Conservation (phyloP, 2,329 filamentous ascomycete genomes). For the Plenodomus tracheiphilus region DNA sequence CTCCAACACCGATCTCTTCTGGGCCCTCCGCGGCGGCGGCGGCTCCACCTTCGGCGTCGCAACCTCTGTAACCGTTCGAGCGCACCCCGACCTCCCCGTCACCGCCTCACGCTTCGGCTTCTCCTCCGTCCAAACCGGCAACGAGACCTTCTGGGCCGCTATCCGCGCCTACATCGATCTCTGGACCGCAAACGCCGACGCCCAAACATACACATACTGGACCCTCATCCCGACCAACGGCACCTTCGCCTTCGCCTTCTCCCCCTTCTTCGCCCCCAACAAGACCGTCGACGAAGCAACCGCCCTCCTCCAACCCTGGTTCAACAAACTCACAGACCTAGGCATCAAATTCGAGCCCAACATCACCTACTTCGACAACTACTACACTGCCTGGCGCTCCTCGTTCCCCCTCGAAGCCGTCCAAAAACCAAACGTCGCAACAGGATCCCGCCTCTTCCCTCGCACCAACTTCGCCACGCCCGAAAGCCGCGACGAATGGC, state of each 20-base stretch:
- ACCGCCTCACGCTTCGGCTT: slow-evolving; percentile 40
- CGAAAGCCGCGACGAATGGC: slow-evolving; percentile 37
- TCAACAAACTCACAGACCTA: slow-evolving; percentile 31
- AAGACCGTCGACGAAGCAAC: slow-evolving; percentile 36
- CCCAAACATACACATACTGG: slow-evolving; percentile 42
- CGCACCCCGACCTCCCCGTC: slow-evolving; percentile 37
- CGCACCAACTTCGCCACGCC: slow-evolving; percentile 38
- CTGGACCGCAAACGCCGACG: slow-evolving; percentile 42
- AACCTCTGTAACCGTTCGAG: slow-evolving; percentile 39
- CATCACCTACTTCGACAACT: slow-evolving; percentile 37
- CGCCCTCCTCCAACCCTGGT: slow-evolving; percentile 38
- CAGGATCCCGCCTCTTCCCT: slow-evolving; percentile 39
- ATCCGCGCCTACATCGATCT: slow-evolving; percentile 34
- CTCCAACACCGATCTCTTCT: slow-evolving; percentile 39
- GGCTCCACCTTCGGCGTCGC: slow-evolving; percentile 42
- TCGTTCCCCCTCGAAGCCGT: slow-evolving; percentile 43
- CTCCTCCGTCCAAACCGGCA: slow-evolving; percentile 32
- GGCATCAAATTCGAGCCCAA: slow-evolving; percentile 39
- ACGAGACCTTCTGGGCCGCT: slow-evolving; percentile 43
- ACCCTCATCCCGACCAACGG: slow-evolving; percentile 37
- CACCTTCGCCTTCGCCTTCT: slow-evolving; percentile 39
- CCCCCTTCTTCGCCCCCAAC: slow-evolving; percentile 40
- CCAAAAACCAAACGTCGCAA: slow-evolving; percentile 38
- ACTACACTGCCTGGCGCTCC: slow-evolving; percentile 37
- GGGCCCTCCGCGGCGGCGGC: slow-evolving; percentile 42